A percentile compares a stretch with the other conserved stretches of the same genome.
Evolutionary conservation across 2,329 filamentous ascomycete species (phyloP).

Genomic region (Emericellopsis cladophorae): DNA sequence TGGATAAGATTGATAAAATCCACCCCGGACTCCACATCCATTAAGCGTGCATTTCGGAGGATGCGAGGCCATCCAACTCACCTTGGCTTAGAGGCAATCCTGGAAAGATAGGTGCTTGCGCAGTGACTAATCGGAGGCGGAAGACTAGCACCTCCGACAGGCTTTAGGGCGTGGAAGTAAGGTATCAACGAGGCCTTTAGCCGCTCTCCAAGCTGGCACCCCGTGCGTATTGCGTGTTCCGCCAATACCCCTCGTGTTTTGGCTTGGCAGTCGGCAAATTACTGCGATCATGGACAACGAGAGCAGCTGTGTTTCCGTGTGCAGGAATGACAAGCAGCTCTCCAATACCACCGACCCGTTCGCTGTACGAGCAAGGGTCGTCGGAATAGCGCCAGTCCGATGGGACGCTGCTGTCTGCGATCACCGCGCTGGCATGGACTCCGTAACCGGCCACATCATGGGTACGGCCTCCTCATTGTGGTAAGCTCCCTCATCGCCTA

Average conservation of each 20-base stretch:
- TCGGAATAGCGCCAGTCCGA: constrained; percentile 62
- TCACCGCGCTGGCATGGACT: too few species aligned
- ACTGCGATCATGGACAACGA: constrained; percentile 22
- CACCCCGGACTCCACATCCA: too few species aligned
- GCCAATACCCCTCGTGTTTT: constrained; percentile 57
- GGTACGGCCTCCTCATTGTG: constrained; percentile 53
- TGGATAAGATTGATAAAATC: too few species aligned
- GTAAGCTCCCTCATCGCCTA: constrained; percentile 58
- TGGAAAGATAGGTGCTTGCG: too few species aligned
- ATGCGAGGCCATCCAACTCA: too few species aligned
- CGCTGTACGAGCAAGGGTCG: constrained; percentile 52
- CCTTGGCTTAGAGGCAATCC: too few species aligned
- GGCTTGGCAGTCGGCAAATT: constrained; percentile 47
- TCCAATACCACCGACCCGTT: constrained; percentile 52
- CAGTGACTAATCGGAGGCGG: too few species aligned
- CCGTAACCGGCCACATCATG: too few species aligned
- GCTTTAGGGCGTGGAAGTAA: constrained; percentile 13
- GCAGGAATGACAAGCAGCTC: constrained; percentile 41
- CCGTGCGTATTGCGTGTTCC: constrained; percentile 58
- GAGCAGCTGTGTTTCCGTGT: too few species aligned
- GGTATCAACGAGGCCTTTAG: constrained; percentile 44
- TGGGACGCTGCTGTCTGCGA: constrained; percentile 48
- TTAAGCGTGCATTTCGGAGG: too few species aligned
- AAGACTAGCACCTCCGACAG: too few species aligned
- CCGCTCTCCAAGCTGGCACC: constrained; percentile 45